A percentile compares a stretch with the other conserved stretches of the same genome.
Evolutionary conservation across 768 basidiomycete genomes (phyloP).

Genomic region (Pleurotus sapidus): DNA sequence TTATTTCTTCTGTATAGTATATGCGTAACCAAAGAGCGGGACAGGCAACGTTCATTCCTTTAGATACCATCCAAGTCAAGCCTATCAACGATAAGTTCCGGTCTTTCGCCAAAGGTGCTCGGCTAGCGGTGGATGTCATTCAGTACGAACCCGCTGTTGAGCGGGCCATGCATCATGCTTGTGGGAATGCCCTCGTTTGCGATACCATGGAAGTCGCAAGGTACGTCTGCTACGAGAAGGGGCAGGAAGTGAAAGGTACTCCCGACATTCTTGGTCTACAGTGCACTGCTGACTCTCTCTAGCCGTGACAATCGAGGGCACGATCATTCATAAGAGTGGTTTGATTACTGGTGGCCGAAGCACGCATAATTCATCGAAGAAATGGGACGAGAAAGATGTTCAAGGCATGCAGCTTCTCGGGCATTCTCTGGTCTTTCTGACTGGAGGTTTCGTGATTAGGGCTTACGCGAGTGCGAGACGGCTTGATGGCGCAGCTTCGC

Average conservation of each 20-base stretch:
- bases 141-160: constrained; percentile 82
- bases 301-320: constrained; percentile 97
- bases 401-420: constrained; percentile 48
- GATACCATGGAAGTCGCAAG: constrained; percentile 93
- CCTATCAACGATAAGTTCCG: constrained; percentile 94
- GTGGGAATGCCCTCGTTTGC: constrained; percentile 92
- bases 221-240: constrained; percentile 90
- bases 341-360: constrained; percentile 94
- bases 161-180: constrained; percentile 94
- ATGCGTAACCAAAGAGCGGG: constrained; percentile 94
- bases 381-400: constrained; percentile 94
- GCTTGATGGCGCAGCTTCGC: constrained; percentile 67
- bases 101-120: constrained; percentile 83
- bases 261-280: constrained; percentile 1
- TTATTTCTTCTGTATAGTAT: constrained; percentile 48
- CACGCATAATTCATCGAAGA: constrained; percentile 70
- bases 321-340: constrained; percentile 96
- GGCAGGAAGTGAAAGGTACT: constrained; percentile 94
- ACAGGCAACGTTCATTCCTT: constrained; percentile 95
- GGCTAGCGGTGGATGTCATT: constrained; percentile 85
- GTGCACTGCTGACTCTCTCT: not conserved
- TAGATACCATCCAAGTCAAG: constrained; percentile 96
- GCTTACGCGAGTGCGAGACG: constrained; percentile 60
- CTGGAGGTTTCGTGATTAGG: constrained; percentile 21
- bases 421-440: not conserved